These are phyloP conservation scores for Boletus rex-veris DNA, from an alignment of 768 basidiomycete species.

Conservation along the genomic window DNA sequence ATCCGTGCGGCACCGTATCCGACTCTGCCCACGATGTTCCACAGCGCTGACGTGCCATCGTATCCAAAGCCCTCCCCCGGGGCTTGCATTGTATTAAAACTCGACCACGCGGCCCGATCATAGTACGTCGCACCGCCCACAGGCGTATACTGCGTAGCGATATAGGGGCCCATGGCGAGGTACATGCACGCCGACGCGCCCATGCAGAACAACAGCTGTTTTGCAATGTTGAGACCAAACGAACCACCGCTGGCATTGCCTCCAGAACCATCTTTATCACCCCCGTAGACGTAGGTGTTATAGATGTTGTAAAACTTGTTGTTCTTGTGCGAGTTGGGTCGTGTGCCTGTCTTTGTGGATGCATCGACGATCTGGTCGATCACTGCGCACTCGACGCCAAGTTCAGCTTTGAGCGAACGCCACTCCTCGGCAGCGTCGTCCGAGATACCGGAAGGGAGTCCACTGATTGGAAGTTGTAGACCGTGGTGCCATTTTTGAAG, in stretches of 20 bases:
- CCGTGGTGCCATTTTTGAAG: constrained; percentile 73
- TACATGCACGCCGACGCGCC: constrained; percentile 62
- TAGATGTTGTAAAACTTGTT: constrained; percentile 83
- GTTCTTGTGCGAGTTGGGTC: constrained; percentile 38
- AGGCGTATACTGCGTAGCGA: constrained; percentile 50
- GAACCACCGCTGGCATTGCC: constrained; percentile 14
- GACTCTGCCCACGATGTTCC: constrained; percentile 68
- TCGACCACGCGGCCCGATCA: constrained; percentile 75
- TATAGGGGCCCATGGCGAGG: constrained; percentile 57
- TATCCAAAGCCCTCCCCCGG: constrained; percentile 67
- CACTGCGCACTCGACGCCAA: constrained; percentile 72
- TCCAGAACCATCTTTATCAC: constrained; percentile 37
- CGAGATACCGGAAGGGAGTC: constrained; percentile 53
- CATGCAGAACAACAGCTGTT: constrained; percentile 54
- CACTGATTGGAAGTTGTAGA: constrained; percentile 42
- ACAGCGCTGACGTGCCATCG: constrained; percentile 59
- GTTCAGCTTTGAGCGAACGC: constrained; percentile 74
- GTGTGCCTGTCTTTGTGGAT: constrained; percentile 29
- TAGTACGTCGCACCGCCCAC: constrained; percentile 71
- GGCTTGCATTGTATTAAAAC: constrained; percentile 69
- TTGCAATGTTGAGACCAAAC: constrained; percentile 35
- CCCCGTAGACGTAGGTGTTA: constrained; percentile 62
- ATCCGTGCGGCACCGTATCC: constrained; percentile 74
- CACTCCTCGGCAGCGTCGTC: constrained; percentile 71
- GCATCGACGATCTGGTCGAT: constrained; percentile 67